Conservation (phyloP, 1,139 yeast species). For the Pneumocystis wakefieldiae region DNA sequence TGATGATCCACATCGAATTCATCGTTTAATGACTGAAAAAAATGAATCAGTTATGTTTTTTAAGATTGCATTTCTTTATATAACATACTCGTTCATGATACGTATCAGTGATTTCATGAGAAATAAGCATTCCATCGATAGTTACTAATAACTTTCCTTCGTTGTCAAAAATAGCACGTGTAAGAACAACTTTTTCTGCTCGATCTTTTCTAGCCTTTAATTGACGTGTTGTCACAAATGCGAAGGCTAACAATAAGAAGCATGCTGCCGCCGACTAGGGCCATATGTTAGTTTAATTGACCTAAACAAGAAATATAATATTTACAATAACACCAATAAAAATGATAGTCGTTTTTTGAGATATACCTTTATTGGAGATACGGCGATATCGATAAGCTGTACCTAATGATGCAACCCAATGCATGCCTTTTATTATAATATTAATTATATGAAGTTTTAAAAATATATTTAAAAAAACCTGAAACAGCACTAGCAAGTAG, state of each 20-base stretch:
- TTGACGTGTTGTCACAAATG: neutral
- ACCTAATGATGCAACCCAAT: constrained; percentile 3
- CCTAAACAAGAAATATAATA: neutral
- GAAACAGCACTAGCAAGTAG: constrained; percentile 5
- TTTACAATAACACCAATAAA: constrained; percentile 2
- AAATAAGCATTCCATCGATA: constrained; percentile 5
- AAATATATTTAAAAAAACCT: neutral
- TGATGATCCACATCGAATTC: constrained; percentile 2
- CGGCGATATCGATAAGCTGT: constrained; percentile 1
- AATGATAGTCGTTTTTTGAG: neutral
- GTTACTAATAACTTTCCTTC: constrained; percentile 6
- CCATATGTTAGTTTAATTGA: neutral
- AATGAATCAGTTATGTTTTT: neutral
- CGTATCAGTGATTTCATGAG: constrained; percentile 2
- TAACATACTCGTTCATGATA: constrained; percentile 1
- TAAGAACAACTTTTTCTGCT: constrained; percentile 6
- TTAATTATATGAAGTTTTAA: neutral
- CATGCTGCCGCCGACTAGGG: constrained; percentile 2
- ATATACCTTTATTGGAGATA: neutral
- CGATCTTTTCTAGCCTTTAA: constrained; percentile 1
- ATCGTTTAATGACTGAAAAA: neutral
- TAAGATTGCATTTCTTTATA: neutral
- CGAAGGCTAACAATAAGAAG: neutral
- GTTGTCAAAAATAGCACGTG: constrained; percentile 3
- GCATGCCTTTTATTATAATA: constrained; percentile 2